Percentiles rank a stretch among this genome's conserved stretches.
Evolutionary conservation across 164 flowering plant species (phyloP).

Genomic region (Buxus sempervirens): DNA sequence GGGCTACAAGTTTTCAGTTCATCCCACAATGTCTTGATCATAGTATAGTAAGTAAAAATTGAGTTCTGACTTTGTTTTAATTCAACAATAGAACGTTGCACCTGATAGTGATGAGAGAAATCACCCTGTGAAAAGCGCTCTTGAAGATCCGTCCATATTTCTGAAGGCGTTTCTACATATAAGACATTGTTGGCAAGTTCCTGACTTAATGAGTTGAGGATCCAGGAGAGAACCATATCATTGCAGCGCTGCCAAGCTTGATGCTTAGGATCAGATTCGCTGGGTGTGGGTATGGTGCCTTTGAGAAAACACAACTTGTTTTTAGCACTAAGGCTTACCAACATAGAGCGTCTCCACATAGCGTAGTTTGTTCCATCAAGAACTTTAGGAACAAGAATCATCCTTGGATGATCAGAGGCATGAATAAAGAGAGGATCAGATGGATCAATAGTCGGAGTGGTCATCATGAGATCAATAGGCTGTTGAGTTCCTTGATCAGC

Average conservation of each 20-base stretch:
- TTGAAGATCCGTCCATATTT: background rate
- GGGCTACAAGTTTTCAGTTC: background rate
- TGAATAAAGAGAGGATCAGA: background rate
- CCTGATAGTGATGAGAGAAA: background rate
- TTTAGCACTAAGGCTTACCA: background rate
- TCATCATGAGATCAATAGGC: too few relatives aligned
- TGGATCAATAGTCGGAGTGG: background rate
- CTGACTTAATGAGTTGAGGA: background rate
- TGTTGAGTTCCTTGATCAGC: too few relatives aligned
- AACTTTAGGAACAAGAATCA: background rate
- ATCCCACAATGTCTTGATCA: conserved; percentile 10
- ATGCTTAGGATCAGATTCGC: background rate
- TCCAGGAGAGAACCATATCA: conserved; percentile 4
- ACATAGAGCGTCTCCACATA: background rate
- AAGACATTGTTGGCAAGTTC: background rate
- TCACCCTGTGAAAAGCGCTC: conserved; percentile 1
- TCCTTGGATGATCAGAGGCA: background rate
- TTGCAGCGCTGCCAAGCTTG: conserved; percentile 4
- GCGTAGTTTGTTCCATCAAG: background rate
- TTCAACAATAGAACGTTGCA: background rate
- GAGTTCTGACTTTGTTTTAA: background rate
- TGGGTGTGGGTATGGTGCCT: background rate
- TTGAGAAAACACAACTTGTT: conserved; percentile 2
- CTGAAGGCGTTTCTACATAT: background rate
- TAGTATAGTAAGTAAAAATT: conserved; percentile 1